Base-by-base conservation (phyloP, 208 protist species). In the Trypanosoma cruzi region DNA sequence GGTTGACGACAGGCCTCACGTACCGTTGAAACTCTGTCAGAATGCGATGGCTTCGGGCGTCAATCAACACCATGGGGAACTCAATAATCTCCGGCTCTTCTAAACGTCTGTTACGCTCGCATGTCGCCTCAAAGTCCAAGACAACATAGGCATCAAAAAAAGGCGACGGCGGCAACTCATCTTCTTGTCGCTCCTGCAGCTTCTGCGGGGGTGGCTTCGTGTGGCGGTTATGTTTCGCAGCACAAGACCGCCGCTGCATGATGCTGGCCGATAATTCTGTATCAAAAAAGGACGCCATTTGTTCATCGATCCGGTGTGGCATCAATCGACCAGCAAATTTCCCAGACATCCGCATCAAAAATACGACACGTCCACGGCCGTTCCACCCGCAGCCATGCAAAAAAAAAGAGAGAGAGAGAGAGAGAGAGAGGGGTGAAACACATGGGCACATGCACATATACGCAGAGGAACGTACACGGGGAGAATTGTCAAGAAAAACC, bases 111-210 rank as follows among this genome's bases (percentile, higher is more conserved):
- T 67, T 64, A 4, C 65, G 64, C 52, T 95, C 84, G 59, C 97
- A 98, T 20, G 93, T 98, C 4, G 97, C 97, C 79, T 99, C 97
- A 80, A 98, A 97, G 81, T 99, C 97, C 7, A 99, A 82, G 24
- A 98, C 86, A 0, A 97, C 71, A 60, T 92, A 97, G 2, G 64
- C 77, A 49, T 94, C 86, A 71, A 80, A 87, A 11, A 44, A 22
- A 18, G 63, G 72, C 34, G 78, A 11, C 60, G 73, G 67, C 72
- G 71, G 54, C 64, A 22, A 18, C 13, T 24, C 50, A 31, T 1
- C 62, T 60, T 24, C 71, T 58, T 52, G 16, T 5, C 22, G 16
- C 40, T 16, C 37, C 36, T 37, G 52, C 36, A 24, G n/a, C 7
- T 28, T 52, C 37, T 28, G 48, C 44, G 5, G 7, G 4, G 8